Percentiles rank a stretch among this genome's conserved stretches.
Conservation (phyloP, 2,329 filamentous ascomycete genomes). For the Leptographium radiaticola region DNA sequence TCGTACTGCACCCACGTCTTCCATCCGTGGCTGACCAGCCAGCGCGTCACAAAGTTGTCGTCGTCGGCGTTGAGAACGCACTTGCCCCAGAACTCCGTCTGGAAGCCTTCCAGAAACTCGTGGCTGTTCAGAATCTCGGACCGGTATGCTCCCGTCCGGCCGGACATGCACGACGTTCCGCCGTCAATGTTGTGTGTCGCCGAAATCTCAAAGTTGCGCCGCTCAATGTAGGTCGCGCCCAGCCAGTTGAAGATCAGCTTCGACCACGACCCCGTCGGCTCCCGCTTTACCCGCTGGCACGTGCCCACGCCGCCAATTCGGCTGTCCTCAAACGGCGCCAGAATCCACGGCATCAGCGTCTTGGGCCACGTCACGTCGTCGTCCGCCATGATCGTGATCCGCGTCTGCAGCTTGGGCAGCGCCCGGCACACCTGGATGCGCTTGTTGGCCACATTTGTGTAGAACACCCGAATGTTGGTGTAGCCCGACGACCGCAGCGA, state of each 20-base stretch:
- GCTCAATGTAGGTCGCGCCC: constrained; percentile 81
- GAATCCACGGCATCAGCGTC: constrained; percentile 77
- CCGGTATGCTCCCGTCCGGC: constrained; percentile 83
- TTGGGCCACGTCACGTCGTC: constrained; percentile 90
- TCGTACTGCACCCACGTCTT: constrained; percentile 95
- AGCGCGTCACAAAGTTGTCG: constrained; percentile 95
- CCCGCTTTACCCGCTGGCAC: constrained; percentile 71
- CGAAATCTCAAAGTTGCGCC: constrained; percentile 92
- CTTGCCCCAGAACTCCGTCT: constrained; percentile 77
- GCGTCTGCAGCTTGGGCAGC: constrained; percentile 70
- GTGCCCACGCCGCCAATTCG: constrained; percentile 84
- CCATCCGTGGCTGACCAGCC: constrained; percentile 85
- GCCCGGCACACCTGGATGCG: constrained; percentile 85
- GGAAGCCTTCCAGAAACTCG: constrained; percentile 78
- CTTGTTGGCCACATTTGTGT: constrained; percentile 82
- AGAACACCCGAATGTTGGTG: constrained; percentile 59
- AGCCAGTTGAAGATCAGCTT: constrained; percentile 74
- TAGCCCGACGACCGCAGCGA: constrained; percentile 30
- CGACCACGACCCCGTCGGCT: constrained; percentile 43
- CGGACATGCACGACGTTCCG: constrained; percentile 92
- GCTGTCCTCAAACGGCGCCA: constrained; percentile 80
- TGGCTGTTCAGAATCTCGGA: constrained; percentile 77
- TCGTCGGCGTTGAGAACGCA: constrained; percentile 93
- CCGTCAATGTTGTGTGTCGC: constrained; percentile 92
- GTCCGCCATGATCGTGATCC: constrained; percentile 84